Evolutionary conservation across 768 basidiomycete genomes (phyloP).

Genomic region (Russula earlei): DNA sequence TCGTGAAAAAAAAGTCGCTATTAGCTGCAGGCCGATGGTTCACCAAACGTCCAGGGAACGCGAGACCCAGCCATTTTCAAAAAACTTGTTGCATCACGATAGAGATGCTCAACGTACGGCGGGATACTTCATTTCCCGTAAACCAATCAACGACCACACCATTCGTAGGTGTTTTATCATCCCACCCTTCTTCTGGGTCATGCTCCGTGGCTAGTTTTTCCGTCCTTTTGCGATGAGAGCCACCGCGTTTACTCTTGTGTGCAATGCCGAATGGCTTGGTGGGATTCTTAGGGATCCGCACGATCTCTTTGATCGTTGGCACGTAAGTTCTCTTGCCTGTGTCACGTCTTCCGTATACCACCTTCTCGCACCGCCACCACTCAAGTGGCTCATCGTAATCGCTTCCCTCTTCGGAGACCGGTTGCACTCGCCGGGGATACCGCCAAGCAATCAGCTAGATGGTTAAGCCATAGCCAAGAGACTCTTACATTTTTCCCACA

Average conservation of each 20-base stretch:
- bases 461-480: not conserved
- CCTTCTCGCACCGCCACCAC: conserved; percentile 88
- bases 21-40: conserved; percentile 49
- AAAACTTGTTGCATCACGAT: not conserved
- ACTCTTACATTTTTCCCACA: conserved; percentile 53
- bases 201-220: conserved; percentile 34
- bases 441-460: not conserved
- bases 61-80: conserved; percentile 47
- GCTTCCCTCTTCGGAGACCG: conserved; percentile 62
- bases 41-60: conserved; percentile 65
- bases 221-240: conserved; percentile 32
- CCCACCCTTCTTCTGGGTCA: conserved; percentile 66
- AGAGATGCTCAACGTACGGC: conserved; percentile 47
- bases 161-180: conserved; percentile 58
- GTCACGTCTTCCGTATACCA: conserved; percentile 65
- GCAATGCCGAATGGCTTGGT: conserved; percentile 36
- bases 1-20: conserved; percentile 76
- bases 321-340: conserved; percentile 41
- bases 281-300: conserved; percentile 44
- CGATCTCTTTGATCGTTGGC: conserved; percentile 57
- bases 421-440: conserved; percentile 26
- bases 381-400: conserved; percentile 69
- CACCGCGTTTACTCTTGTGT: conserved; percentile 31
- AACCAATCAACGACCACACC: conserved; percentile 63
- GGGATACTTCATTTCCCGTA: conserved; percentile 47